Percentiles rank a stretch among this genome's conserved stretches.
Evolutionary conservation across 139 green algal genomes (phyloP).

Genomic region (Pseudopediastrum boryanum): DNA sequence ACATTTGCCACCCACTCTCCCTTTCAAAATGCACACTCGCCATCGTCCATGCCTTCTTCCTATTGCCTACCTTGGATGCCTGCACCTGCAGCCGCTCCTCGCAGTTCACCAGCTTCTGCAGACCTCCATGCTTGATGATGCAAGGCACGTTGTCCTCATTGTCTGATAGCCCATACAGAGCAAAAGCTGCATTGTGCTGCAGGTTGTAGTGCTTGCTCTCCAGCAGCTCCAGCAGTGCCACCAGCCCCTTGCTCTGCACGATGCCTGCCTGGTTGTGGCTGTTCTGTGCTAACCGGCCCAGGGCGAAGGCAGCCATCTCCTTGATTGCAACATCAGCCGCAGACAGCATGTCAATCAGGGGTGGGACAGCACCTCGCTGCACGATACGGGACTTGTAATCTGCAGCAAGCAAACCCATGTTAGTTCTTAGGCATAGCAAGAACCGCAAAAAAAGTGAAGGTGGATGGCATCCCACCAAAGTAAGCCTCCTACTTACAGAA

Average conservation of each 20-base stretch:
- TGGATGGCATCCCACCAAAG: too few species aligned
- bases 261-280: conserved; percentile 89
- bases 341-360: conserved; percentile 94
- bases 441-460: too few species aligned
- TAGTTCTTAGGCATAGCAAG: too few species aligned
- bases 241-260: conserved; percentile 75
- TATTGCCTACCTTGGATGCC: conserved; percentile 45
- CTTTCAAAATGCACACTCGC: conserved; percentile 2
- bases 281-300: conserved; percentile 95
- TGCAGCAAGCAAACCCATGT: background rate
- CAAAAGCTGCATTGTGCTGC: conserved; percentile 95
- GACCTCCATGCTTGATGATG: conserved; percentile 79
- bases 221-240: conserved; percentile 90
- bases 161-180: conserved; percentile 95
- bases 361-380: conserved; percentile 91
- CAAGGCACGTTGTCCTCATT: conserved; percentile 97
- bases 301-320: conserved; percentile 98
- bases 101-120: conserved; percentile 73
- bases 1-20: too few species aligned
- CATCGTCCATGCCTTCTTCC: conserved; percentile 35
- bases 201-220: conserved; percentile 84
- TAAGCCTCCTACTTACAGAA: too few species aligned
- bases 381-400: conserved; percentile 77
- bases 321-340: conserved; percentile 76
- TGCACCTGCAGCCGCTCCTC: conserved; percentile 78